Percentiles rank a stretch among this genome's conserved stretches.
phyloP scores from a whole-genome alignment of 1,139 yeast species.

The Scheffersomyces cryptocercus region DNA sequence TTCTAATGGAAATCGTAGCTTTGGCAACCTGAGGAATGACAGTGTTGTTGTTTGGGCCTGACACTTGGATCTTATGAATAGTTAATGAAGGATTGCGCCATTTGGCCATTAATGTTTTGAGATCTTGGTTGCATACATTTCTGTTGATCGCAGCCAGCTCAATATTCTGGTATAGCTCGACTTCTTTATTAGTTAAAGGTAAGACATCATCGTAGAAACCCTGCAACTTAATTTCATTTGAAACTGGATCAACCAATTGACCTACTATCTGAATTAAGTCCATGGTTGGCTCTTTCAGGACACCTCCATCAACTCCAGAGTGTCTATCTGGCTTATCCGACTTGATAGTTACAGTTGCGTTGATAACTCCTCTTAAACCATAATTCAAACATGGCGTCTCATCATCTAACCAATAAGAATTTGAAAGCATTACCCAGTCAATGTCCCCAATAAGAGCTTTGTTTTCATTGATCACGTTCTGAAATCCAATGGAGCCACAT shows the following conservation, averaged over 20 bases:
- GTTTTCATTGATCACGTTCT: constrained; percentile 56
- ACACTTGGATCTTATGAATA: constrained; percentile 79
- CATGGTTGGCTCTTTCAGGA: constrained; percentile 82
- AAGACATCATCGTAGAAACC: constrained; percentile 67
- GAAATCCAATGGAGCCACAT: constrained; percentile 86
- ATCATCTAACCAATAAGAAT: constrained; percentile 94
- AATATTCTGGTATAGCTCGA: constrained; percentile 62
- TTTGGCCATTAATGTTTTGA: constrained; percentile 67
- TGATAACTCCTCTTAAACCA: constrained; percentile 89
- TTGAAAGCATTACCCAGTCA: constrained; percentile 88
- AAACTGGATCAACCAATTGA: constrained; percentile 54
- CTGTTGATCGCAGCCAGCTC: constrained; percentile 33
- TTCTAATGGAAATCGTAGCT: constrained; percentile 77
- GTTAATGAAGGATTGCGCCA: constrained; percentile 94
- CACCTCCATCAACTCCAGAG: constrained; percentile 97
- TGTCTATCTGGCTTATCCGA: constrained; percentile 87
- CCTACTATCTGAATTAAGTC: constrained; percentile 76
- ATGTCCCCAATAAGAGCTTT: constrained; percentile 60
- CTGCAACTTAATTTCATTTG: constrained; percentile 57
- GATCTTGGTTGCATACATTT: constrained; percentile 30
- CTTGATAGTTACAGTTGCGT: constrained; percentile 68
- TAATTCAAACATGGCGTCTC: constrained; percentile 87
- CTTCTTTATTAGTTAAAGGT: constrained; percentile 57
- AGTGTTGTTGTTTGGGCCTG: constrained; percentile 89
- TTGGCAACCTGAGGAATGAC: constrained; percentile 83